Conservation (phyloP, 2,329 filamentous ascomycete genomes). For the Lecanoromycetidae sp. region DNA sequence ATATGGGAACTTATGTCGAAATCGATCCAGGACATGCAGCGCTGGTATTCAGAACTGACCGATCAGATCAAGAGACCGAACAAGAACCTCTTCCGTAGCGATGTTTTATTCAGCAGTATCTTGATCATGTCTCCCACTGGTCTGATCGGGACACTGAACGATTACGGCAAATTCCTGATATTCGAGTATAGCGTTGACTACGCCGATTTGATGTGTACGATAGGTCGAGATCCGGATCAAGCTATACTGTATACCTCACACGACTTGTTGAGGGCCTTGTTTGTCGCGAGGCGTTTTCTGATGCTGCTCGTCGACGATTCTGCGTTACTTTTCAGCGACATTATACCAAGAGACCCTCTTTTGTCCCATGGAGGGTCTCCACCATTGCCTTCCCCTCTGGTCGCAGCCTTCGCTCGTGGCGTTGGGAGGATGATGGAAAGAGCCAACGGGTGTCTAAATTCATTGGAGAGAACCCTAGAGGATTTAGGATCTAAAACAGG, state of each 20-base stretch:
- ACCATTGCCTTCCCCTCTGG: no score
- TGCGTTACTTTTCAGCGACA: not conserved
- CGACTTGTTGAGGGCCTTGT: constrained; percentile 75
- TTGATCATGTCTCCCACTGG: constrained; percentile 76
- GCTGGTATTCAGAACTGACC: constrained; percentile 72
- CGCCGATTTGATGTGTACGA: constrained; percentile 58
- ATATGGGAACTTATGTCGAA: constrained; percentile 54
- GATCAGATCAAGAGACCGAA: constrained; percentile 51
- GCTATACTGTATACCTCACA: constrained; percentile 70
- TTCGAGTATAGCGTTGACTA: constrained; percentile 83
- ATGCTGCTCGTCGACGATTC: constrained; percentile 1
- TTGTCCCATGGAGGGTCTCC: not conserved
- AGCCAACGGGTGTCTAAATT: constrained; percentile 1
- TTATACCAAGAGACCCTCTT: not conserved
- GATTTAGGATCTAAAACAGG: not conserved
- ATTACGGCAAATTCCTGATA: constrained; percentile 67
- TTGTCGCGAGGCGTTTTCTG: constrained; percentile 47
- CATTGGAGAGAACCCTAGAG: constrained; percentile 4
- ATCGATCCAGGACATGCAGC: constrained; percentile 61
- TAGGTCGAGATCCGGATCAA: constrained; percentile 48
- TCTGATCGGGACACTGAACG: constrained; percentile 49
- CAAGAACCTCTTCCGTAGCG: constrained; percentile 69
- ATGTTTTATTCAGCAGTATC: constrained; percentile 81
- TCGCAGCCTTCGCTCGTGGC: not conserved
- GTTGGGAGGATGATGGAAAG: constrained; percentile 3